Evolutionary conservation across 257 asterid species (phyloP).

Genomic region (Fraxinus americana): DNA sequence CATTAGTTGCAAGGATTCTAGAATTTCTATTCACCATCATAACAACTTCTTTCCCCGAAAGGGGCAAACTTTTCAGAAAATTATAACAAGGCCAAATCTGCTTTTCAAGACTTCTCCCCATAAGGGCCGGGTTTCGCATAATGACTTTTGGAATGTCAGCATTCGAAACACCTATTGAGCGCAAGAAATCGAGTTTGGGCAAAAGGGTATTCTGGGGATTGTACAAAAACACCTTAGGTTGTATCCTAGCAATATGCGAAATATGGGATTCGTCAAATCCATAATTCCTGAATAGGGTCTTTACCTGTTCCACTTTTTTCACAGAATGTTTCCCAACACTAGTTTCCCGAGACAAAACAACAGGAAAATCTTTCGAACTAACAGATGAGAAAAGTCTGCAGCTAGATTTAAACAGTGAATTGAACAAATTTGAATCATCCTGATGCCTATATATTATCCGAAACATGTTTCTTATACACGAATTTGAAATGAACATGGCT

Average conservation of each 20-base stretch:
- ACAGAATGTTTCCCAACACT: not conserved
- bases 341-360: not conserved
- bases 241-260: not conserved
- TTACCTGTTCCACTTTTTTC: not conserved
- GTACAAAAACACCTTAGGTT: not conserved
- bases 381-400: not conserved
- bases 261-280: not conserved
- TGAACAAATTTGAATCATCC: not conserved
- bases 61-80: not conserved
- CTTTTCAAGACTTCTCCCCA: not conserved
- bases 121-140: not conserved
- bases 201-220: not conserved
- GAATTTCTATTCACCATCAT: not conserved
- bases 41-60: not conserved
- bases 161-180: not conserved
- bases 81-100: not conserved
- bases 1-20: not conserved
- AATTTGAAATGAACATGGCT: not conserved
- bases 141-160: not conserved
- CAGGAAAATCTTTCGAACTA: not conserved
- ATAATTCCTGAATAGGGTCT: not conserved
- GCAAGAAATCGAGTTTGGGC: constrained; percentile 3
- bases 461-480: not conserved
- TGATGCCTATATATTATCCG: not conserved
- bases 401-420: not conserved